Evolutionary conservation across 208 protist genomes (phyloP).

Genomic region (Crithidia expoeki): DNA sequence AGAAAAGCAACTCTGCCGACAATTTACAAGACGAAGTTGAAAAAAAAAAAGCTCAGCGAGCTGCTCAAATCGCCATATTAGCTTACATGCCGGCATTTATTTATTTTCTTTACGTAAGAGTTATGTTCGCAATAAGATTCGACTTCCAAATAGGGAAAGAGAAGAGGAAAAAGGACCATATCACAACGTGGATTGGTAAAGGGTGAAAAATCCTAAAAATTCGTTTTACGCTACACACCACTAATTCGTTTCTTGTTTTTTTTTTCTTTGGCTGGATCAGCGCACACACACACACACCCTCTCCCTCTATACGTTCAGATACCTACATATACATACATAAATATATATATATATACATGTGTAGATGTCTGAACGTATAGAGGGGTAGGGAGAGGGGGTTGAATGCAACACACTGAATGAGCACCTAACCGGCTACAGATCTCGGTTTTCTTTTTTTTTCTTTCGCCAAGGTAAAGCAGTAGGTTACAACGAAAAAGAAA

Average conservation of each 20-base stretch:
- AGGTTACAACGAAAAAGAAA: neutral
- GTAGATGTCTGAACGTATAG: too few relatives aligned
- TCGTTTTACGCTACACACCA: too few relatives aligned
- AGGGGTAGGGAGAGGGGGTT: too few relatives aligned
- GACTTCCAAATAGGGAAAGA: too few relatives aligned
- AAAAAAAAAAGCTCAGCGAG: neutral
- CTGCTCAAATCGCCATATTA: neutral
- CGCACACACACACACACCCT: neutral
- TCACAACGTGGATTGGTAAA: too few relatives aligned
- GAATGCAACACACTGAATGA: neutral
- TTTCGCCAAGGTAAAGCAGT: too few relatives aligned
- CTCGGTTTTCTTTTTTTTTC: neutral
- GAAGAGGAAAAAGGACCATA: too few relatives aligned
- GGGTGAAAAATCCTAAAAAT: too few relatives aligned
- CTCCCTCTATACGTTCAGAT: too few relatives aligned
- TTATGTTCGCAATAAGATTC: too few relatives aligned
- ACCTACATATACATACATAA: neutral
- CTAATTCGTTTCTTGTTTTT: neutral
- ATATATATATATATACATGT: constrained; percentile 8
- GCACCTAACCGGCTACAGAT: neutral
- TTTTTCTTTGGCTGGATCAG: neutral
- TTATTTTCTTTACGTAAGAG: too few relatives aligned
- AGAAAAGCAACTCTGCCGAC: neutral
- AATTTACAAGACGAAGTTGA: neutral
- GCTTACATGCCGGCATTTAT: too few relatives aligned